Evolutionary conservation across 129 eudicot species (phyloP).

Genomic region (Gnaphalium uliginosum): DNA sequence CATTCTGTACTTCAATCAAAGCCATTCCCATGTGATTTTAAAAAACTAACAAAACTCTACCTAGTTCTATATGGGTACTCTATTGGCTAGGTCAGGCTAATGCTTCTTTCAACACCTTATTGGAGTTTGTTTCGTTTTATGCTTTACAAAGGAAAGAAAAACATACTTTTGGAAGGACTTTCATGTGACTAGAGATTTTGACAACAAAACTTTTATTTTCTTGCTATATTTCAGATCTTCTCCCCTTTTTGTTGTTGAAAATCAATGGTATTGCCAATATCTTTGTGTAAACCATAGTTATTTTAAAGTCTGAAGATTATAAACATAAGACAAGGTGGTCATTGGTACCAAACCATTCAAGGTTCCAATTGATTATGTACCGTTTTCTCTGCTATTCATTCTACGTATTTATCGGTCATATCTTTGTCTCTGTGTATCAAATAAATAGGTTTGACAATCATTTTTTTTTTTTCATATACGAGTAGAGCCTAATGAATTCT

Average conservation of each 20-base stretch:
- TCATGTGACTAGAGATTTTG: background rate
- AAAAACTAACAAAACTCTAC: too few relatives aligned
- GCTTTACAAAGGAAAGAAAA: background rate
- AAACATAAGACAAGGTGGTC: background rate
- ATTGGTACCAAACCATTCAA: background rate
- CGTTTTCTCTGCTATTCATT: too few relatives aligned
- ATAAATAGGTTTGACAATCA: background rate
- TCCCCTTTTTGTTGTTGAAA: background rate
- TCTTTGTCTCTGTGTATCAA: background rate
- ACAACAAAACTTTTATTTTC: background rate
- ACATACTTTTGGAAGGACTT: background rate
- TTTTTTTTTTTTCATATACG: background rate
- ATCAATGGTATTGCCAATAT: too few relatives aligned
- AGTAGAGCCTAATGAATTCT: background rate
- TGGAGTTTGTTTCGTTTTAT: background rate
- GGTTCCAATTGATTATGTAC: too few relatives aligned
- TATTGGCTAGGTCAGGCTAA: background rate
- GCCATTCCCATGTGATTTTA: too few relatives aligned
- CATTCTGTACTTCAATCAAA: too few relatives aligned
- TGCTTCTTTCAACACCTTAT: background rate
- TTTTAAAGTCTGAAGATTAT: background rate
- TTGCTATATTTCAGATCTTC: background rate
- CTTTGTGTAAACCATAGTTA: background rate
- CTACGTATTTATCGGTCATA: background rate
- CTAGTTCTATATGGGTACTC: background rate